These are phyloP conservation scores for Chlorella sp. DNA, from an alignment of 139 green algal species.

Conservation along the genomic window DNA sequence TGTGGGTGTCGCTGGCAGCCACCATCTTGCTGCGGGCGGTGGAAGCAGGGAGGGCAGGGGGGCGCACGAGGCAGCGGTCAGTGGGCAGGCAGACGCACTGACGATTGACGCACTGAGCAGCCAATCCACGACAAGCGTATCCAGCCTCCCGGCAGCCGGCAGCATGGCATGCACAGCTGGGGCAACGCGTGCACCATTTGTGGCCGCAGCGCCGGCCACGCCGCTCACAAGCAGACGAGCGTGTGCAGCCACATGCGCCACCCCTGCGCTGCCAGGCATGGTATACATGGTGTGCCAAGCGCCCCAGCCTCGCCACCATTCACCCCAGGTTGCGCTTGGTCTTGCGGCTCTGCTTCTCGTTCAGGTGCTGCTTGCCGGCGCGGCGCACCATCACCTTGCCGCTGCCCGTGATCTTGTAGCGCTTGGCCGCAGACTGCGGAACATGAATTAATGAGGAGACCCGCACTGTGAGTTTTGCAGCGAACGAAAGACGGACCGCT, in stretches of 20 bases:
- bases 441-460: not conserved
- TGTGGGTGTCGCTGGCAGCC: slow-evolving; percentile 26
- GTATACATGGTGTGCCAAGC: too few relatives aligned
- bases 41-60: not conserved
- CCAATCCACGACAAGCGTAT: too few relatives aligned
- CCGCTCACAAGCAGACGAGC: too few relatives aligned
- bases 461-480: too few relatives aligned
- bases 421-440: slow-evolving; percentile 81
- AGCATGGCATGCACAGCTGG: too few relatives aligned
- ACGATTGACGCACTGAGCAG: too few relatives aligned
- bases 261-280: too few relatives aligned
- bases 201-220: too few relatives aligned
- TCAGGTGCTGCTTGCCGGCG: slow-evolving; percentile 91
- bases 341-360: slow-evolving; percentile 79
- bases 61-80: not conserved
- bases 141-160: too few relatives aligned
- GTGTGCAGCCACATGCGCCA: too few relatives aligned
- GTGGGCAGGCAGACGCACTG: not conserved
- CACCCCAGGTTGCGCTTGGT: slow-evolving; percentile 36
- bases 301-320: not conserved
- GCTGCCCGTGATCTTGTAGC: slow-evolving; percentile 82
- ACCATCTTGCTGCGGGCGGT: slow-evolving; percentile 34
- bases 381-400: slow-evolving; percentile 84
- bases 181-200: too few relatives aligned
- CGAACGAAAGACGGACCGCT: too few relatives aligned